phyloP scores from a whole-genome alignment of 306 rosid genomes.

The Ormosia semicastrata region DNA sequence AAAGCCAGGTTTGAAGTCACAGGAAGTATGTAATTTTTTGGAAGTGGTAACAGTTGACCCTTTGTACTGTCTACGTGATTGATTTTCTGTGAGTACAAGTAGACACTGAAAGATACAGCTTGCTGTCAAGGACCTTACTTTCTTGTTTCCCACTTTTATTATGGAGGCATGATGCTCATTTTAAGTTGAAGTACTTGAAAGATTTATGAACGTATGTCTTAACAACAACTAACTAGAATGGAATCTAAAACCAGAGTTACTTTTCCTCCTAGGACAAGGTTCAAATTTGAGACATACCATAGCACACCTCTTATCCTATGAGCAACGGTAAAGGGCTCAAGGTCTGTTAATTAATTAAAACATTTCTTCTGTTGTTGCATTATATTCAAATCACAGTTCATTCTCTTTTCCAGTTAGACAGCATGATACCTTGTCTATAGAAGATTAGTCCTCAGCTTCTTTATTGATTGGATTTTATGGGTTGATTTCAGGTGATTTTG shows the following conservation, averaged over 20 bases:
- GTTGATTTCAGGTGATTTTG: conserved; percentile 74
- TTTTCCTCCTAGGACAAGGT: neutral
- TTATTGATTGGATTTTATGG: conserved; percentile 17
- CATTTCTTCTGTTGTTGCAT: neutral
- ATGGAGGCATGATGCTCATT: neutral
- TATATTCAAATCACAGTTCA: neutral
- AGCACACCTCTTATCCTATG: neutral
- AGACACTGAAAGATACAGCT: neutral
- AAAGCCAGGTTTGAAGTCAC: conserved; percentile 7
- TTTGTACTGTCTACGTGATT: conserved; percentile 19
- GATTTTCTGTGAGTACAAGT: neutral
- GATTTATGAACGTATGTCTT: neutral
- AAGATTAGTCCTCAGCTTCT: neutral
- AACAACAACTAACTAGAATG: neutral
- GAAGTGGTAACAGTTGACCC: conserved; percentile 35
- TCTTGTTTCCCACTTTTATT: neutral
- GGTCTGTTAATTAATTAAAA: neutral
- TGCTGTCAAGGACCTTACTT: neutral
- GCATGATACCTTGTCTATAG: neutral
- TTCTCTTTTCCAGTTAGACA: conserved; percentile 3
- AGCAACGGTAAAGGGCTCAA: neutral
- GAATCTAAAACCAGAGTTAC: neutral
- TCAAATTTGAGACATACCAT: neutral
- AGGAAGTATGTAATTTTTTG: neutral
- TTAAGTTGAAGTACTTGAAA: neutral